These are phyloP conservation scores for Incumbomyces delicatus DNA, from an alignment of 2,329 filamentous ascomycete species.

Conservation along the genomic window DNA sequence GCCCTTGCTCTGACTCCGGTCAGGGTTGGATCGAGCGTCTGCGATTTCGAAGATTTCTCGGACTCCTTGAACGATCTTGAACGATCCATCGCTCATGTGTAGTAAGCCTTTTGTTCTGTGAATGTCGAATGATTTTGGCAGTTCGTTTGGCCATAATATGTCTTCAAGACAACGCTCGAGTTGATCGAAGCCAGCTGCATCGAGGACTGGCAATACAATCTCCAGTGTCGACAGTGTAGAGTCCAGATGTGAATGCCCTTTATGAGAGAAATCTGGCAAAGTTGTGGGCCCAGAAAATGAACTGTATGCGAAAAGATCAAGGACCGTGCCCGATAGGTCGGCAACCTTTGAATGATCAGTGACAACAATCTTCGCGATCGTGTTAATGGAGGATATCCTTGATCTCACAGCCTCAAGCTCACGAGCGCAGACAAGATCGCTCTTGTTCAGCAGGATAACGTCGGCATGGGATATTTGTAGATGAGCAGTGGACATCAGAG, in stretches of 20 bases:
- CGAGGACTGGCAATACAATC: conserved; percentile 55
- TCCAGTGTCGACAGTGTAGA: conserved; percentile 77
- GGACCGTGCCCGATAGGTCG: conserved; percentile 69
- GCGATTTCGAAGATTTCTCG: conserved; percentile 84
- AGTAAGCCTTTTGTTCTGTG: conserved; percentile 81
- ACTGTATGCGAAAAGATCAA: conserved; percentile 91
- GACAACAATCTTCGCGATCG: conserved; percentile 70
- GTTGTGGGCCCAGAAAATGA: conserved; percentile 50
- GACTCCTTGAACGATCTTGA: conserved; percentile 81
- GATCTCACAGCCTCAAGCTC: conserved; percentile 61
- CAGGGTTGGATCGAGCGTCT: conserved; percentile 21
- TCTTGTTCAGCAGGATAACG: conserved; percentile 88
- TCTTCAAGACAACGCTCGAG: conserved; percentile 76
- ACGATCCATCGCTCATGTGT: conserved; percentile 51
- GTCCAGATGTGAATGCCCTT: conserved; percentile 86
- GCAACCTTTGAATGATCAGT: conserved; percentile 75
- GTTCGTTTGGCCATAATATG: conserved; percentile 56
- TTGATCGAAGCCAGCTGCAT: conserved; percentile 45
- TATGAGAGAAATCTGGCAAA: conserved; percentile 55
- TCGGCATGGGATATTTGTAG: conserved; percentile 95
- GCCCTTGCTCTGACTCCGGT: conserved; percentile 18
- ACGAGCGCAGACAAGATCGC: conserved; percentile 63
- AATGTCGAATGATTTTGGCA: conserved; percentile 55
- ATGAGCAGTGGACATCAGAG: conserved; percentile 81
- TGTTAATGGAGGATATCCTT: conserved; percentile 77